Evolutionary conservation across 306 rosid genomes (phyloP).

Genomic region (Prunus dulcis): DNA sequence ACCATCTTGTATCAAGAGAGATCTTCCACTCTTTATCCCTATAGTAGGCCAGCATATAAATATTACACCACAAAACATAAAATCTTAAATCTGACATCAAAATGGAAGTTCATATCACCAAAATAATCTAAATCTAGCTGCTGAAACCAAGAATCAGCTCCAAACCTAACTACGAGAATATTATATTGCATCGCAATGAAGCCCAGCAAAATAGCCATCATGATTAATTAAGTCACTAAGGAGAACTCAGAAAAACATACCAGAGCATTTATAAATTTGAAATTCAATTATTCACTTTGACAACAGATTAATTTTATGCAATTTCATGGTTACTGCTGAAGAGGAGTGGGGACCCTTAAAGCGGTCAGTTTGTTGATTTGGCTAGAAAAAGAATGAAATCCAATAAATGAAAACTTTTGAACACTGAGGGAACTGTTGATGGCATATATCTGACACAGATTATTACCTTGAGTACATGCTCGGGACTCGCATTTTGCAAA

Average conservation of each 20-base stretch:
- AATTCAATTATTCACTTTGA: not conserved
- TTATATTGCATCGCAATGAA: not conserved
- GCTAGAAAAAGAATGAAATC: not conserved
- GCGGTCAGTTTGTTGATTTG: not conserved
- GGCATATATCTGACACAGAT: conserved; percentile 2
- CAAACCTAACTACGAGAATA: not conserved
- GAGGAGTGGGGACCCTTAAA: not conserved
- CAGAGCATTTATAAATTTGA: not conserved
- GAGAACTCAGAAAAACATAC: not conserved
- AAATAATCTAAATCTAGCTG: not conserved
- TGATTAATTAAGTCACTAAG: not conserved
- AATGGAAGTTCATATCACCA: not conserved
- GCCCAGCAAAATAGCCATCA: not conserved
- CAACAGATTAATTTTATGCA: not conserved
- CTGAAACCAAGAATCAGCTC: not conserved
- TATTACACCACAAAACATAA: not conserved
- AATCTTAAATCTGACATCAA: not conserved
- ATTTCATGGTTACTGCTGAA: not conserved
- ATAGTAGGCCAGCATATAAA: conserved; percentile 17
- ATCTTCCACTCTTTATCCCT: conserved; percentile 71
- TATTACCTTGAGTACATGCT: conserved; percentile 76
- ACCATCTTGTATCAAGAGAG: conserved; percentile 90
- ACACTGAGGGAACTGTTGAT: not conserved
- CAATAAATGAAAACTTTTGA: not conserved
- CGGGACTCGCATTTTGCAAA: conserved; percentile 99